Evolutionary conservation across 2,329 filamentous ascomycete genomes (phyloP), one percentile per base, ranked within the genome.

Genomic region (Alternaria sp.): DNA sequence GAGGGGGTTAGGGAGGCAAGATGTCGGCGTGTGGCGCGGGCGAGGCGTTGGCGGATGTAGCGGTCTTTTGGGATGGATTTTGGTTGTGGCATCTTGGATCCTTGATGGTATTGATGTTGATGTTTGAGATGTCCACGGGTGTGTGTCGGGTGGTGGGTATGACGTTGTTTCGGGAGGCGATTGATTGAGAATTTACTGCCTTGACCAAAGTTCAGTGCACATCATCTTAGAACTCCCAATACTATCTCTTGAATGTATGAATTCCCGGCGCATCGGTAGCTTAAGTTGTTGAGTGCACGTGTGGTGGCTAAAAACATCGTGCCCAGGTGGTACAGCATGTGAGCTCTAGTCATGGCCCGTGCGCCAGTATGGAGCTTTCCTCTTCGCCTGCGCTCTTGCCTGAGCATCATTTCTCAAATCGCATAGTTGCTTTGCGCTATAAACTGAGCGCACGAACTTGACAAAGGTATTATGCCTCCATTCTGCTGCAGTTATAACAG

Each of bases 1-100:
- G 54, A 44, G 0, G 71, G 68, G 8, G 64, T 69, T 12, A 75
- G 70, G 6, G 59, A 28, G 25, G 59, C 58, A 4, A 77, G 65
- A 5, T 40, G 23, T 13, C 70, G 66, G 12, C 72, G 69, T 9
- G 66, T 57, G 13, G 64, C 64, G 21, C 72, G 68, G 17, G 64
- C 57, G 6, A 13, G 46, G 10, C 63, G 64, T 46, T 72, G 62
- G 6, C 70, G 68, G 17, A 61, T 49, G 43, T 61, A 59, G 13
- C 63, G 66, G 25, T 59, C 47, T 28, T 57, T 67, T 15, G 61
- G 45, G 1, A 45, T 10, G 4, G 26, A 30, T 11, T 54, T 52
- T 0, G 56, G 26, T 12, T 49, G 28, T 44, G 44, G 32, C 68
- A 70, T 70, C 1, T 15, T 5, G 26, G 10, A 3, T 1, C 1